Evolutionary conservation across 2,329 filamentous ascomycete species (phyloP).

Genomic region (Magnaporthales sp.): DNA sequence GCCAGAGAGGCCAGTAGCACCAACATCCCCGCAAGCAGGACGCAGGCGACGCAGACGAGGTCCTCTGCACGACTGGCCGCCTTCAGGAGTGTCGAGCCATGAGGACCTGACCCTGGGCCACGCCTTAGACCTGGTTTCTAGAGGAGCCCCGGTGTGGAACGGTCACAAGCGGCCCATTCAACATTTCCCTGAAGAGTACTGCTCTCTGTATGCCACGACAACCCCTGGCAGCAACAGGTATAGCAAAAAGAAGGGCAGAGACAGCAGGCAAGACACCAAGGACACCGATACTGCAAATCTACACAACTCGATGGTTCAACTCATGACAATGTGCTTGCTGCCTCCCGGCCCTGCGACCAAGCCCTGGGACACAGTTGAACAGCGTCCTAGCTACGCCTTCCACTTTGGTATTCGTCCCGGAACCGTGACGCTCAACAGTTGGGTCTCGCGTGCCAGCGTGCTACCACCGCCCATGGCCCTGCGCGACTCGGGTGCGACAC

Average conservation of each 20-base stretch:
- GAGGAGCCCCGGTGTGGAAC: constrained; percentile 47
- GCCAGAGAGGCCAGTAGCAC: constrained; percentile 16
- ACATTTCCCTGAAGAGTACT: constrained; percentile 46
- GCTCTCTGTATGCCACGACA: constrained; percentile 44
- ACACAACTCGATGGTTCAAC: constrained; percentile 48
- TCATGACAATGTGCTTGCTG: constrained; percentile 45
- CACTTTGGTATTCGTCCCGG: constrained; percentile 58
- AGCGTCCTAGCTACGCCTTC: constrained; percentile 59
- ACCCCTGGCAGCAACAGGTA: constrained; percentile 29
- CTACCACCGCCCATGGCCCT: constrained; percentile 47
- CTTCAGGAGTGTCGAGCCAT: constrained; percentile 35
- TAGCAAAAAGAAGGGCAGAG: background rate
- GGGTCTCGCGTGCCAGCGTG: constrained; percentile 50
- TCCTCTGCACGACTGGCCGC: constrained; percentile 48
- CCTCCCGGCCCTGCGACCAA: constrained; percentile 26
- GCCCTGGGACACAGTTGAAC: constrained; percentile 66
- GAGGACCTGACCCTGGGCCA: constrained; percentile 43
- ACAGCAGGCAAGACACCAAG: constrained; percentile 11
- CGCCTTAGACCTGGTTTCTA: constrained; percentile 49
- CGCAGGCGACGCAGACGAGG: constrained; percentile 17
- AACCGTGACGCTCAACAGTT: constrained; percentile 64
- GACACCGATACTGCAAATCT: constrained; percentile 38
- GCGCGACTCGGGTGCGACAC: constrained; percentile 46
- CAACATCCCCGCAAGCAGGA: constrained; percentile 18
- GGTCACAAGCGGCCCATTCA: constrained; percentile 46